These are phyloP conservation scores for Colletotrichum higginsianum DNA, from an alignment of 2,329 filamentous ascomycete genomes.

Conservation along the genomic window DNA sequence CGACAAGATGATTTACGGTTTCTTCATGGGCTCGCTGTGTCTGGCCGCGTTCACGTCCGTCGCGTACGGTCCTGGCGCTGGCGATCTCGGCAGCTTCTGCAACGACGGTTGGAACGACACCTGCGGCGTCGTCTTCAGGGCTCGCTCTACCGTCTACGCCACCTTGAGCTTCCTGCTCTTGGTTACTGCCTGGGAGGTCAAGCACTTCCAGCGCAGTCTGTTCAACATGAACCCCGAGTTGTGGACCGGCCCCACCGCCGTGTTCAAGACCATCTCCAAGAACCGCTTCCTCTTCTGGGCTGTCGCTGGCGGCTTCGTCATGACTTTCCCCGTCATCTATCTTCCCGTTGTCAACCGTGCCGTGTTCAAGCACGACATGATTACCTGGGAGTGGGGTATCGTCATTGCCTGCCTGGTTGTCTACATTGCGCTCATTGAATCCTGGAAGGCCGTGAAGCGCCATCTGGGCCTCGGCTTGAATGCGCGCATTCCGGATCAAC, in stretches of 20 bases:
- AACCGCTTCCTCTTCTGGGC: slow-evolving; percentile 79
- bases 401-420: slow-evolving; percentile 71
- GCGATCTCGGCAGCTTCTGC: slow-evolving; percentile 68
- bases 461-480: slow-evolving; percentile 54
- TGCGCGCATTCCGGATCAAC: slow-evolving; percentile 3
- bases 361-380: slow-evolving; percentile 79
- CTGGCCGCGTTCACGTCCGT: slow-evolving; percentile 74
- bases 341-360: slow-evolving; percentile 75
- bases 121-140: slow-evolving; percentile 74
- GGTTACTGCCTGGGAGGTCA: slow-evolving; percentile 81
- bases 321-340: slow-evolving; percentile 76
- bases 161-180: slow-evolving; percentile 78
- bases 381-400: slow-evolving; percentile 81
- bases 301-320: slow-evolving; percentile 71
- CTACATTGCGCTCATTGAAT: slow-evolving; percentile 76
- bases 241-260: slow-evolving; percentile 63
- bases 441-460: slow-evolving; percentile 79
- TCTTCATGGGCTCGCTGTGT: slow-evolving; percentile 74
- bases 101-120: slow-evolving; percentile 66
- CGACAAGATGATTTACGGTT: slow-evolving; percentile 77
- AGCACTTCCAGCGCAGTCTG: slow-evolving; percentile 78
- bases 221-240: slow-evolving; percentile 75
- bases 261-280: slow-evolving; percentile 74
- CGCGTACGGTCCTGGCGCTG: slow-evolving; percentile 66
- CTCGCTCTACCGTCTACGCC: slow-evolving; percentile 78